These are phyloP conservation scores for Beauveria asiatica DNA, from an alignment of 2,329 filamentous ascomycete species.

Conservation along the genomic window DNA sequence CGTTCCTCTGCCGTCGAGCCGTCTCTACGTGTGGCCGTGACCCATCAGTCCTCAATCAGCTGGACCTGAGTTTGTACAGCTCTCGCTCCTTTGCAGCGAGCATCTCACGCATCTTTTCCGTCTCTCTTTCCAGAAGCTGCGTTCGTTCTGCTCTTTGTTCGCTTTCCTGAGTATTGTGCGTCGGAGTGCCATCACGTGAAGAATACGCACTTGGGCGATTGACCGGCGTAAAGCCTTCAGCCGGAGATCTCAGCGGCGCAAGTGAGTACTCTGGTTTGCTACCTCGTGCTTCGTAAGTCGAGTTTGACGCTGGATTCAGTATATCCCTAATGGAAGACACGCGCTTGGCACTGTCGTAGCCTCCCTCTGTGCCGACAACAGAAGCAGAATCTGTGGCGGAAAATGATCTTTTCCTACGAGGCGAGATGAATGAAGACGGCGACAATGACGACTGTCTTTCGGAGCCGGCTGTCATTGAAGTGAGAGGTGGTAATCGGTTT, in stretches of 20 bases:
- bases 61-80: constrained; percentile 26
- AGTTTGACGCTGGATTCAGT: constrained; percentile 46
- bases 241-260: constrained; percentile 35
- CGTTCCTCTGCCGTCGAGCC: background rate
- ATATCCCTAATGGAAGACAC: constrained; percentile 71
- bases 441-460: constrained; percentile 51
- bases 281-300: constrained; percentile 21
- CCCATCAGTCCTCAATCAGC: background rate
- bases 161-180: constrained; percentile 30
- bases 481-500: constrained; percentile 50
- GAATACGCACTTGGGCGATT: constrained; percentile 34
- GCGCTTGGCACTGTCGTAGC: constrained; percentile 46
- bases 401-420: constrained; percentile 59
- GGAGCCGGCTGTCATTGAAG: constrained; percentile 33
- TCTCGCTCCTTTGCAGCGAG: constrained; percentile 68
- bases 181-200: constrained; percentile 16
- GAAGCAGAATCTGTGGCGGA: constrained; percentile 49
- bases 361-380: constrained; percentile 26
- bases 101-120: constrained; percentile 66
- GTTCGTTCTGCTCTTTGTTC: constrained; percentile 54
- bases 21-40: background rate
- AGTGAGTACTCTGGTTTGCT: constrained; percentile 31
- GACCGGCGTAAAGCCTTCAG: constrained; percentile 30
- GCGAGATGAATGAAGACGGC: constrained; percentile 51
- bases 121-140: constrained; percentile 60